Percentiles rank a stretch among this genome's conserved stretches.
These are phyloP conservation scores for Parathielavia hyrcaniae DNA, from an alignment of 495 filamentous ascomycete genomes.

Conservation along the genomic window DNA sequence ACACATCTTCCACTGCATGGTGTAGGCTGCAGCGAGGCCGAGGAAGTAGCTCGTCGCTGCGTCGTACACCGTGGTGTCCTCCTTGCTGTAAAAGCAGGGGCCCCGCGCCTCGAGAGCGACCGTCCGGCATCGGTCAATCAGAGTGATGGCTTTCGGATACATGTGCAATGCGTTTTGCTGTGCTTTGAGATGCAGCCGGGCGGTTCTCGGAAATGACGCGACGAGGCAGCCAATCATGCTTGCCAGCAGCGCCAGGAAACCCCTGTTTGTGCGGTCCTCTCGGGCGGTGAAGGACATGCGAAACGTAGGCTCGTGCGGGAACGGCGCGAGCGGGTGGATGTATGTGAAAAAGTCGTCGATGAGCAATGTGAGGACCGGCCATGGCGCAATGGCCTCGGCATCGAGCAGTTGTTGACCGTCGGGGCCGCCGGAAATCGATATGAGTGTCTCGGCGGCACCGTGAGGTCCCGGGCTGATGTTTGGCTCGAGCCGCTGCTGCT, in stretches of 20 bases:
- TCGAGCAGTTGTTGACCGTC: slow-evolving; percentile 34
- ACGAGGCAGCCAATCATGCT: slow-evolving; percentile 74
- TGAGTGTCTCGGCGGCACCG: slow-evolving; percentile 45
- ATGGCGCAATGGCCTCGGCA: slow-evolving; percentile 70
- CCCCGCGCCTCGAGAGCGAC: slow-evolving; percentile 69
- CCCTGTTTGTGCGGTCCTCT: slow-evolving; percentile 60
- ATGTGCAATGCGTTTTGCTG: slow-evolving; percentile 48
- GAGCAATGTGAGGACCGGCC: slow-evolving; percentile 57
- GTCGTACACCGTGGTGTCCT: slow-evolving; percentile 66
- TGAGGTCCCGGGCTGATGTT: slow-evolving; percentile 35
- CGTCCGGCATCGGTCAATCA: slow-evolving; percentile 68
- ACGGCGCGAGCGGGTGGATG: slow-evolving; percentile 77
- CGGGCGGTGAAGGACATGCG: slow-evolving; percentile 61
- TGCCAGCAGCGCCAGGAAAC: slow-evolving; percentile 70
- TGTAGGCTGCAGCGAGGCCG: slow-evolving; percentile 62
- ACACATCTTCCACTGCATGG: slow-evolving; percentile 58
- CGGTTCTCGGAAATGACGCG: slow-evolving; percentile 75
- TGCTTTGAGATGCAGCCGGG: slow-evolving; percentile 60
- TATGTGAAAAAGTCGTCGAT: slow-evolving; percentile 88
- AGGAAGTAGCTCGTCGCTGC: slow-evolving; percentile 82
- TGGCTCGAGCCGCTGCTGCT: slow-evolving; percentile 54
- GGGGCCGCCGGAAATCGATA: slow-evolving; percentile 34
- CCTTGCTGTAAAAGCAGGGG: slow-evolving; percentile 56
- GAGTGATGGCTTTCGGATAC: slow-evolving; percentile 61
- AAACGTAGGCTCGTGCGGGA: slow-evolving; percentile 84